Conservation (phyloP, 805 yeast species). For the Candida takata region DNA sequence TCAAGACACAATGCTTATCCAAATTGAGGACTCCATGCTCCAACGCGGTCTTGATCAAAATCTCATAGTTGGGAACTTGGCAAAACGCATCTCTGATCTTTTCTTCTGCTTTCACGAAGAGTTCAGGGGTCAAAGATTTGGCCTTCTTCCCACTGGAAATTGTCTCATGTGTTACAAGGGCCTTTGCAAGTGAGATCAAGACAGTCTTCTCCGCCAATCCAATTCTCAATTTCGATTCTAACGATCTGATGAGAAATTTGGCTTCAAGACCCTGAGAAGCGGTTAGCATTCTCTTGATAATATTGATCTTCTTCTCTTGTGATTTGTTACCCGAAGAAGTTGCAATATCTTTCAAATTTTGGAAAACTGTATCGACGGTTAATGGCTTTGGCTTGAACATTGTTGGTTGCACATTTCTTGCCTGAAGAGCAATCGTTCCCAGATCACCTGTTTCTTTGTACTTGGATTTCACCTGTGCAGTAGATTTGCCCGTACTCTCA, state of each 20-base stretch:
- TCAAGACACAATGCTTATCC: slow-evolving; percentile 60
- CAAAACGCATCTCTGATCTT: slow-evolving; percentile 79
- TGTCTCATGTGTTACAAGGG: slow-evolving; percentile 59
- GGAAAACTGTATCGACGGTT: slow-evolving; percentile 66
- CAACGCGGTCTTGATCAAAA: slow-evolving; percentile 60
- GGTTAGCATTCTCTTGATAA: slow-evolving; percentile 78
- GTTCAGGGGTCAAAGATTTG: slow-evolving; percentile 29
- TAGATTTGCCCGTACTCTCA: slow-evolving; percentile 80
- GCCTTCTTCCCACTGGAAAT: slow-evolving; percentile 23
- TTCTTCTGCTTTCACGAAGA: slow-evolving; percentile 62
- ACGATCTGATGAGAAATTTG: slow-evolving; percentile 78
- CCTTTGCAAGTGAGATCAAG: slow-evolving; percentile 75
- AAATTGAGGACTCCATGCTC: slow-evolving; percentile 62
- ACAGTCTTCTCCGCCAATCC: slow-evolving; percentile 94
- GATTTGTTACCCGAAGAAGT: slow-evolving; percentile 71
- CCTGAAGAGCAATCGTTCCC: slow-evolving; percentile 80
- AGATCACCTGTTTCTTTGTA: slow-evolving; percentile 81
- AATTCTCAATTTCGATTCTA: slow-evolving; percentile 89
- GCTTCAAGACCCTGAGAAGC: slow-evolving; percentile 86
- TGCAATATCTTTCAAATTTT: slow-evolving; percentile 71
- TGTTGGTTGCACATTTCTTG: slow-evolving; percentile 79
- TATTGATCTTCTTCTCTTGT: slow-evolving; percentile 67
- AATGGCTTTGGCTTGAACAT: slow-evolving; percentile 90
- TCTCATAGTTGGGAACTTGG: slow-evolving; percentile 84
- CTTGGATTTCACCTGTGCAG: slow-evolving; percentile 63